Base-by-base conservation (phyloP, 2,329 filamentous ascomycete species). In the Septoria linicola region DNA sequence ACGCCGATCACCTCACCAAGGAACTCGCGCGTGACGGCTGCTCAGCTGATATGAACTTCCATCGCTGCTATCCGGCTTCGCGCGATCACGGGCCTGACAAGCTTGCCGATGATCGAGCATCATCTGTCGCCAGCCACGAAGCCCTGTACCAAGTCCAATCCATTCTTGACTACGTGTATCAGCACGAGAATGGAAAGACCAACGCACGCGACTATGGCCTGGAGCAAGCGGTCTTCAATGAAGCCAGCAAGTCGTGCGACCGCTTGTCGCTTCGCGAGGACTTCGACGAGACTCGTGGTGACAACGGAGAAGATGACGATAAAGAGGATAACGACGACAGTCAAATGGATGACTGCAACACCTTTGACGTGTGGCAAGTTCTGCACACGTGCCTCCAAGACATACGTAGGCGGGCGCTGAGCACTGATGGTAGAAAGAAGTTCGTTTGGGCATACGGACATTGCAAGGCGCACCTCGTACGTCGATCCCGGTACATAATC, bases 1-100 rank as follows among this genome's bases (percentile, higher is more conserved):
- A 60, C 20, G 54, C 47, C 2, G 46, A 60, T 25, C 19, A 51
- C 11, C 21, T 25, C 25, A 14, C 37, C 14, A 21, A 20, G 14
- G 14, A 16, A 16, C 20, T 41, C 17, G 37, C 37, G 8, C 3
- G 14, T n/a, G 17, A n/a, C 2, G 8, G 14, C 8, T 10, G 10
- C 7, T n/a, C n/a, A n/a, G 8, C 14, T 11, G 17, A 11, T n/a
- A 4, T 41, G 11, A 16, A 20, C 3, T 41, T 41, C 37, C 14
- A 41, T 25, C 37, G 37, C 11, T 16, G n/a, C 8, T 41, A 41
- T 41, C 37, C 37, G 11, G 37, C 37, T 11, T 41, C 37, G 14
- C 37, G 37, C 6, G 37, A 41, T 23, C 37, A 13, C 11, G 37
- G 37, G 10, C 14, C 19, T 8, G 37, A 41, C 37, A 21, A 14